These are phyloP conservation scores for Vitis hybrid DNA, from an alignment of 177 flowering plant species.

Conservation along the genomic window DNA sequence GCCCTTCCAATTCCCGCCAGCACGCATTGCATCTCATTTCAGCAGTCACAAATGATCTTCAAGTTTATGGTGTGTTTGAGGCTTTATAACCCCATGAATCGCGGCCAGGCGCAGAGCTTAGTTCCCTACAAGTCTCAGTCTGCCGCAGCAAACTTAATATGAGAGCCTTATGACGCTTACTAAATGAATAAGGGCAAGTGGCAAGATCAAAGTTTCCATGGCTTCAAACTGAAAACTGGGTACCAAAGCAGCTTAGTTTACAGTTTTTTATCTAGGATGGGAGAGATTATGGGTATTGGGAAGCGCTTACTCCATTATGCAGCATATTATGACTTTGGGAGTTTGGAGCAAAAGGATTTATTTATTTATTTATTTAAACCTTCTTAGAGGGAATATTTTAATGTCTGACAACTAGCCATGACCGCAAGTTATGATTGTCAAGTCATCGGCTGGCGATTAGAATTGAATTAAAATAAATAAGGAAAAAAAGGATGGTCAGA, in stretches of 20 bases:
- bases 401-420: no score
- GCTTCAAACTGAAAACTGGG: background rate
- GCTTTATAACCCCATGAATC: constrained; percentile 4
- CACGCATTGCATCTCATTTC: constrained; percentile 93
- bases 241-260: background rate
- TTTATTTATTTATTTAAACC: no score
- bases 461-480: no score
- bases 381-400: no score
- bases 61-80: constrained; percentile 8
- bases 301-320: no score
- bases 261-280: no score
- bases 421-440: no score
- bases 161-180: background rate
- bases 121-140: background rate
- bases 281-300: no score
- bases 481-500: no score
- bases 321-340: no score
- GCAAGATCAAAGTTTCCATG: background rate
- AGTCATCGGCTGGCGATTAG: no score
- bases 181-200: background rate
- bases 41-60: constrained; percentile 14
- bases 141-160: background rate
- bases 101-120: background rate
- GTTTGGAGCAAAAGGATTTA: no score
- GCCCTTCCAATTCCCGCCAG: constrained; percentile 90